Evolutionary conservation across 2,329 filamentous ascomycete species (phyloP).

Genomic region (Fusarium tanahbumbuense): DNA sequence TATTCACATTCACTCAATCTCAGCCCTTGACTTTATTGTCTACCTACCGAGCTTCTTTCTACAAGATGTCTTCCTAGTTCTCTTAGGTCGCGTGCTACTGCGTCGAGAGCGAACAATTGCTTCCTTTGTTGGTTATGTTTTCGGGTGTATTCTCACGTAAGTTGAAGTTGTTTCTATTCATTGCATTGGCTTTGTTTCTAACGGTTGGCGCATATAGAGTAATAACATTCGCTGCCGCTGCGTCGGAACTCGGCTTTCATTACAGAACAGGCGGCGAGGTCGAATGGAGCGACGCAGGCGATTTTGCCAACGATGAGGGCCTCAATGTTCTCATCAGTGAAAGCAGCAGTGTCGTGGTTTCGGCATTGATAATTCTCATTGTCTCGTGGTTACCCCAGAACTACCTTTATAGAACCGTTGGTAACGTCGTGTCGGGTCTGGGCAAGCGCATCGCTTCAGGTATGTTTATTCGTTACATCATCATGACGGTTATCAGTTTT

Average conservation of each 20-base stretch:
- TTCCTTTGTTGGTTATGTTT: conserved; percentile 34
- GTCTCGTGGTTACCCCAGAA: conserved; percentile 41
- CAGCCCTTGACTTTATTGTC: conserved; percentile 43
- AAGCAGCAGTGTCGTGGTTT: conserved; percentile 38
- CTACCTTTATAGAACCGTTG: conserved; percentile 38
- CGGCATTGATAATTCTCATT: conserved; percentile 39
- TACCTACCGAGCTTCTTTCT: conserved; percentile 48
- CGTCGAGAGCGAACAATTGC: conserved; percentile 40
- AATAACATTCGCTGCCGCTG: conserved; percentile 45
- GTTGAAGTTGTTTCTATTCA: neutral
- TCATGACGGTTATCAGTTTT: neutral
- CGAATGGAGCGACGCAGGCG: conserved; percentile 47
- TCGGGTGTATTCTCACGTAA: conserved; percentile 43
- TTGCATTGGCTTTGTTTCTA: conserved; percentile 3
- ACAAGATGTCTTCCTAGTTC: conserved; percentile 43
- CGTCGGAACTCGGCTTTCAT: conserved; percentile 49
- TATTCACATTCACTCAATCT: conserved; percentile 43
- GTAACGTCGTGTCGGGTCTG: conserved; percentile 34
- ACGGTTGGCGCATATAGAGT: conserved; percentile 34
- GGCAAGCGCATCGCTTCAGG: conserved; percentile 37
- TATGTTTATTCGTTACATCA: conserved; percentile 24
- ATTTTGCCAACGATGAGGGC: conserved; percentile 47
- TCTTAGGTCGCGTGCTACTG: conserved; percentile 40
- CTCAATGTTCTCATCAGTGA: conserved; percentile 49
- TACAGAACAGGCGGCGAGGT: conserved; percentile 49